Percentiles rank a stretch among this genome's conserved stretches.
Evolutionary conservation across 345 rosid genomes (phyloP).

Genomic region (Brassica incana): DNA sequence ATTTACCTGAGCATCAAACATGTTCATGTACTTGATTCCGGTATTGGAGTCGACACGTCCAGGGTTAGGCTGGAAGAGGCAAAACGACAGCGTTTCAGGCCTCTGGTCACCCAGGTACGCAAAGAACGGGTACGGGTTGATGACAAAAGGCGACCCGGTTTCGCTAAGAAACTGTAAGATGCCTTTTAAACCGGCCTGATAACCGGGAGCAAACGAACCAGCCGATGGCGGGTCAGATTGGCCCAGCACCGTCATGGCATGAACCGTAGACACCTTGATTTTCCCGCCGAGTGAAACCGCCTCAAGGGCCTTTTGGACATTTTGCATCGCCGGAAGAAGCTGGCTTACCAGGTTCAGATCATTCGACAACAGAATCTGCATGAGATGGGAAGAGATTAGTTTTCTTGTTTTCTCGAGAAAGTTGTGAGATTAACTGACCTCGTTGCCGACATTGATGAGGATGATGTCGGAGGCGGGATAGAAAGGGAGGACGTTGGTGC

Average conservation of each 20-base stretch:
- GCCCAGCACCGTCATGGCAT: slow-evolving; percentile 73
- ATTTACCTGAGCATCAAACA: slow-evolving; percentile 95
- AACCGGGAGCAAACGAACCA: slow-evolving; percentile 56
- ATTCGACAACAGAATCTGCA: slow-evolving; percentile 60
- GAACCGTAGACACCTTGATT: slow-evolving; percentile 80
- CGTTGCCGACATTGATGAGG: slow-evolving; percentile 82
- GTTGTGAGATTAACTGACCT: not conserved
- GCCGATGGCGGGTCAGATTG: slow-evolving; percentile 90
- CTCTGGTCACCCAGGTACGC: slow-evolving; percentile 81
- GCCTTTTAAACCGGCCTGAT: slow-evolving; percentile 53
- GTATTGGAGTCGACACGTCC: slow-evolving; percentile 80
- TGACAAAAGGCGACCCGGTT: slow-evolving; percentile 66
- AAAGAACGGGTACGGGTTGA: slow-evolving; percentile 88
- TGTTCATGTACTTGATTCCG: slow-evolving; percentile 83
- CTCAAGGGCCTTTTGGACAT: slow-evolving; percentile 63
- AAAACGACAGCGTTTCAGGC: slow-evolving; percentile 79
- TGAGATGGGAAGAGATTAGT: not conserved
- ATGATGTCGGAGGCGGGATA: slow-evolving; percentile 76
- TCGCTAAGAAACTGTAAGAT: slow-evolving; percentile 67
- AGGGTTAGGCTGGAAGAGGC: slow-evolving; percentile 83
- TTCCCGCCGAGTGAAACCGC: slow-evolving; percentile 63
- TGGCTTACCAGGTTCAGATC: slow-evolving; percentile 67
- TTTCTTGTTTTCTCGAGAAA: not conserved
- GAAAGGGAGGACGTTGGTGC: slow-evolving; percentile 60
- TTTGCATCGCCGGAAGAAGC: slow-evolving; percentile 80